Conservation (phyloP, 495 filamentous ascomycete genomes). For the Neurospora cerealis region DNA sequence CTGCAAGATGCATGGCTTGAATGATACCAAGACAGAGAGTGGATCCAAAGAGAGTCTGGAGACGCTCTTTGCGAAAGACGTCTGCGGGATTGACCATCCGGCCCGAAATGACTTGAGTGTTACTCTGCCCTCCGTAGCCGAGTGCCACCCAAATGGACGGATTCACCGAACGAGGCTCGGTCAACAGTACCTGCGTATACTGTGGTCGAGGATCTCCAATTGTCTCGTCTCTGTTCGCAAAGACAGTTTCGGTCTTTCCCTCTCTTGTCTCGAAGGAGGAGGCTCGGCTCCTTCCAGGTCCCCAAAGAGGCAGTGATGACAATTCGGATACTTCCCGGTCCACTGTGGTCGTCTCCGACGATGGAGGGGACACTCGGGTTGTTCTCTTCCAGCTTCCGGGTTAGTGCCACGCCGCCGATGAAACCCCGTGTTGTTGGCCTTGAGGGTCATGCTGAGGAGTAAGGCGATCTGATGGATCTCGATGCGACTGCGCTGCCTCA, state of each 20-base stretch:
- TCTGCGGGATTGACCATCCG: not conserved
- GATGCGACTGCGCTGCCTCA: too few species aligned
- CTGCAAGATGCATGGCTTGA: not conserved
- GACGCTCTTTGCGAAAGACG: not conserved
- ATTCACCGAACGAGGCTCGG: not conserved
- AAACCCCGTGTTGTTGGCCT: too few species aligned
- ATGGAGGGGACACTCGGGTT: slow-evolving; percentile 24
- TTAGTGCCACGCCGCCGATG: slow-evolving; percentile 36
- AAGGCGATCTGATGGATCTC: too few species aligned
- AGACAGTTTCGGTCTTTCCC: not conserved
- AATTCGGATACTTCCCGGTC: slow-evolving; percentile 28
- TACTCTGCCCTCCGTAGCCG: not conserved
- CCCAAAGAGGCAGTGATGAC: not conserved
- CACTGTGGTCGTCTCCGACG: slow-evolving; percentile 17
- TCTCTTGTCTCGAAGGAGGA: not conserved
- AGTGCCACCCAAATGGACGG: not conserved
- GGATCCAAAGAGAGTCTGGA: not conserved
- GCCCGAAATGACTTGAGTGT: not conserved
- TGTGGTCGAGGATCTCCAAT: not conserved
- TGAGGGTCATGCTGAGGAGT: too few species aligned
- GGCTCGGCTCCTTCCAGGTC: not conserved
- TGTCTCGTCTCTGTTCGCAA: not conserved
- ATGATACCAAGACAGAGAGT: not conserved
- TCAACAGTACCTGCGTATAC: not conserved
- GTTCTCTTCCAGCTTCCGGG: slow-evolving; percentile 19